Conservation (phyloP, 768 basidiomycete genomes). For the Lactarius vividus region DNA sequence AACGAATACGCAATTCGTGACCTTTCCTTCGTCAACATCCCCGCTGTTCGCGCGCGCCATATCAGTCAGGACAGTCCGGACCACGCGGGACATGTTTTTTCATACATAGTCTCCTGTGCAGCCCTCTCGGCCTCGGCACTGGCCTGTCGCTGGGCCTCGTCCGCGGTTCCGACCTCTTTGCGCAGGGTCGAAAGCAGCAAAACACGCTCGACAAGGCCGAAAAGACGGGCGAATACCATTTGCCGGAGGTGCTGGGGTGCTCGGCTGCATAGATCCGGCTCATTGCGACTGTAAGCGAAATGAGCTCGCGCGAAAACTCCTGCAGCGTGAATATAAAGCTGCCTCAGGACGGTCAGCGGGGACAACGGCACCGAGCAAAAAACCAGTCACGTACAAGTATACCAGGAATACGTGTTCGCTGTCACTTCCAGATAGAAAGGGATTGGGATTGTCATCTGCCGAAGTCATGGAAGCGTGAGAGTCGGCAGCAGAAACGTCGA, state of each 20-base stretch:
- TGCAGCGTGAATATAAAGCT: slow-evolving; percentile 97
- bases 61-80: not conserved
- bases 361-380: not conserved
- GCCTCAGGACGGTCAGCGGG: slow-evolving; percentile 8
- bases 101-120: slow-evolving; percentile 35
- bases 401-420: slow-evolving; percentile 85
- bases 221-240: slow-evolving; percentile 23
- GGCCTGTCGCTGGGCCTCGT: not conserved
- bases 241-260: slow-evolving; percentile 40
- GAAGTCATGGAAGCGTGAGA: slow-evolving; percentile 30
- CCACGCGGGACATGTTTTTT: not conserved
- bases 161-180: not conserved
- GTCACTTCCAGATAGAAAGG: slow-evolving; percentile 46
- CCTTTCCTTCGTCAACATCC: slow-evolving; percentile 43
- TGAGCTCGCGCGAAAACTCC: slow-evolving; percentile 85
- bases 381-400: slow-evolving; percentile 72
- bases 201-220: slow-evolving; percentile 42
- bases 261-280: slow-evolving; percentile 71
- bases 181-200: slow-evolving; percentile 15
- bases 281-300: slow-evolving; percentile 82
- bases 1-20: slow-evolving; percentile 58
- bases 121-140: slow-evolving; percentile 21
- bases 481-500: slow-evolving; percentile 34
- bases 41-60: slow-evolving; percentile 39
- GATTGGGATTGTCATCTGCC: slow-evolving; percentile 35